These are phyloP conservation scores for Naganishia antarctica DNA, from an alignment of 768 basidiomycete species.

Conservation along the genomic window DNA sequence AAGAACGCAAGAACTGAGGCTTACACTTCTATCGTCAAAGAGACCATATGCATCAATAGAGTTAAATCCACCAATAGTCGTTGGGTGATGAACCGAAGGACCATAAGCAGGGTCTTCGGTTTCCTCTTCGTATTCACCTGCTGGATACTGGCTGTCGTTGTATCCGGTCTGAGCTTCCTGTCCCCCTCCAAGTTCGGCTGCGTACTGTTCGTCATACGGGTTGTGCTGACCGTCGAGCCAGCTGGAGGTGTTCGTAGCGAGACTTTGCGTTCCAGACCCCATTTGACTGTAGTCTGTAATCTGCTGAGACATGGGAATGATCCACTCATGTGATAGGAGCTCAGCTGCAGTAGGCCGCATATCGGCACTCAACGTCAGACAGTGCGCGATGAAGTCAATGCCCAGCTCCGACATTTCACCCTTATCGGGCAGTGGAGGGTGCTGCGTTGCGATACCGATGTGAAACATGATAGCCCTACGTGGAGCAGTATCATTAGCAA, in stretches of 20 bases:
- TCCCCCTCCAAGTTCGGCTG: not conserved
- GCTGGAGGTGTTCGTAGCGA: slow-evolving; percentile 9
- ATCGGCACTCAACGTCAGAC: slow-evolving; percentile 79
- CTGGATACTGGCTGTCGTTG: not conserved
- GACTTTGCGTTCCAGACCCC: not conserved
- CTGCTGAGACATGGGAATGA: slow-evolving; percentile 55
- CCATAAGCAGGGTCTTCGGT: not conserved
- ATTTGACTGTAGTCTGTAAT: not conserved
- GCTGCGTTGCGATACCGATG: slow-evolving; percentile 92
- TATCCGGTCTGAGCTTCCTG: not conserved
- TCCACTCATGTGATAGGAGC: slow-evolving; percentile 84
- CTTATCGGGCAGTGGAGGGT: slow-evolving; percentile 88
- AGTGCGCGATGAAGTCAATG: slow-evolving; percentile 88
- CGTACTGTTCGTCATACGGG: not conserved
- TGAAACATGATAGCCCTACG: slow-evolving; percentile 99
- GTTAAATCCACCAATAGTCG: no score
- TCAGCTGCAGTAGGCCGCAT: slow-evolving; percentile 77
- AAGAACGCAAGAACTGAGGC: not conserved
- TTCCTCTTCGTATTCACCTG: not conserved
- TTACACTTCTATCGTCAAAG: slow-evolving; percentile 1
- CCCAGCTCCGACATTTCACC: slow-evolving; percentile 82
- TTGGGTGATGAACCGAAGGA: no score
- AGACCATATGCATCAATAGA: no score
- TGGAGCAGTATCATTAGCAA: not conserved
- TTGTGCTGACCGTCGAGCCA: slow-evolving; percentile 7